These are phyloP conservation scores for Botrytis sinoallii DNA, from an alignment of 2,329 filamentous ascomycete species.

Conservation along the genomic window DNA sequence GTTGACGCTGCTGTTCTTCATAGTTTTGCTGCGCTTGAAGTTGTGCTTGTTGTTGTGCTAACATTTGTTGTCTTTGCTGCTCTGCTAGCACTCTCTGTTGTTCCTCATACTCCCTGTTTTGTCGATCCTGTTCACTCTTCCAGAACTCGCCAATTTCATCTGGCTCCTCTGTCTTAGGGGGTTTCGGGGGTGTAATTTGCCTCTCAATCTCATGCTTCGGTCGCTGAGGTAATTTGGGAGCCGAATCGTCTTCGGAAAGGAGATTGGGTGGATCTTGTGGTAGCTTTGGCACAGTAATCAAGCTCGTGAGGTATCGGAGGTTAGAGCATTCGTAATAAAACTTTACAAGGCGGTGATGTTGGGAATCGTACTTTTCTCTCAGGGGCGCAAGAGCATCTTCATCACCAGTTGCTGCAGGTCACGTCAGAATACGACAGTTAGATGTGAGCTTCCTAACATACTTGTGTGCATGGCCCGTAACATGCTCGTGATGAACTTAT, in stretches of 20 bases:
- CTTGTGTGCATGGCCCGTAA: slow-evolving; percentile 94
- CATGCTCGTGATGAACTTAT: slow-evolving; percentile 99
- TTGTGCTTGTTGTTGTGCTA: slow-evolving; percentile 77
- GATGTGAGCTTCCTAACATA: slow-evolving; percentile 45
- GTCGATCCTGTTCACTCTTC: slow-evolving; percentile 86
- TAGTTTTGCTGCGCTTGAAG: slow-evolving; percentile 95
- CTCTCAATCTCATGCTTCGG: slow-evolving; percentile 71
- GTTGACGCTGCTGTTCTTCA: slow-evolving; percentile 84
- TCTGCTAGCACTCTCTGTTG: slow-evolving; percentile 87
- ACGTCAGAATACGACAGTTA: slow-evolving; percentile 16
- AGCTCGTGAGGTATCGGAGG: slow-evolving; percentile 88
- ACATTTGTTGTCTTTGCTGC: slow-evolving; percentile 77
- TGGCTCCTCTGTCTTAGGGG: slow-evolving; percentile 72
- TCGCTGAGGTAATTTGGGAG: slow-evolving; percentile 77
- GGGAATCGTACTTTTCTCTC: slow-evolving; percentile 84
- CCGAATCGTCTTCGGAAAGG: slow-evolving; percentile 77
- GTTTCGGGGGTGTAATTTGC: slow-evolving; percentile 65
- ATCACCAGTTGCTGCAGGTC: slow-evolving; percentile 72
- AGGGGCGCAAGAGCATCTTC: slow-evolving; percentile 88
- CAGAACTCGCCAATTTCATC: slow-evolving; percentile 97
- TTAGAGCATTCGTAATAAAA: slow-evolving; percentile 99
- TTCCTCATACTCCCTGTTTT: slow-evolving; percentile 92
- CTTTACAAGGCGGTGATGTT: slow-evolving; percentile 92
- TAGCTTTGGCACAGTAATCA: slow-evolving; percentile 94
- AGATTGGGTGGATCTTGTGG: slow-evolving; percentile 92